phyloP scores from a whole-genome alignment of 2,329 filamentous ascomycete species.

The Pestalotiopsis sp. region DNA sequence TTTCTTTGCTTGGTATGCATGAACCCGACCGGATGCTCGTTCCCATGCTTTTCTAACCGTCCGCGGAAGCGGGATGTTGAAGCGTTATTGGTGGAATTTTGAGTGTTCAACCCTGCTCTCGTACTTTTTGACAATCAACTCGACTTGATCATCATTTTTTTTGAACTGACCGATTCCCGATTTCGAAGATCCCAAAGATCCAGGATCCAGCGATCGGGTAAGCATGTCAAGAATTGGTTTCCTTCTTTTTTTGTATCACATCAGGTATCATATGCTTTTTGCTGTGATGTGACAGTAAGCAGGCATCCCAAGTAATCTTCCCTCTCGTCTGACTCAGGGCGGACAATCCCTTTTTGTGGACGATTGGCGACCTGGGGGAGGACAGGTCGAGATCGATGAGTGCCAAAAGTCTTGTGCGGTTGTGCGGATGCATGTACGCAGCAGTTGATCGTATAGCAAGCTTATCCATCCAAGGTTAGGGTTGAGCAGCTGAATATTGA shows the following conservation, averaged over 20 bases:
- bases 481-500: neutral
- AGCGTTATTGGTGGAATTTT: neutral
- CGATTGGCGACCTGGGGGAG: neutral
- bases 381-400: neutral
- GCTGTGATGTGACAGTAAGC: neutral
- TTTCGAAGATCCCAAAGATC: neutral
- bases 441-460: neutral
- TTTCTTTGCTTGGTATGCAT: neutral
- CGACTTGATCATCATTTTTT: neutral
- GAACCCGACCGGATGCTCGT: neutral
- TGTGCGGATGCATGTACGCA: neutral
- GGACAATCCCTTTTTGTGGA: neutral
- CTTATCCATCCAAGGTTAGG: neutral
- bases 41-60: neutral
- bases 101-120: neutral
- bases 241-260: neutral
- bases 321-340: neutral
- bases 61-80: neutral
- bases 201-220: neutral
- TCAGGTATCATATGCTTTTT: neutral
- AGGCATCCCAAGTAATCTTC: neutral
- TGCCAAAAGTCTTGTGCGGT: neutral
- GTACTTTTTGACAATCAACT: neutral
- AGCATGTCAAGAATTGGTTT: neutral
- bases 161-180: neutral